These are phyloP conservation scores for Nitzschia sp. DNA, from an alignment of 108 stramenopile genomes.

Conservation along the genomic window DNA sequence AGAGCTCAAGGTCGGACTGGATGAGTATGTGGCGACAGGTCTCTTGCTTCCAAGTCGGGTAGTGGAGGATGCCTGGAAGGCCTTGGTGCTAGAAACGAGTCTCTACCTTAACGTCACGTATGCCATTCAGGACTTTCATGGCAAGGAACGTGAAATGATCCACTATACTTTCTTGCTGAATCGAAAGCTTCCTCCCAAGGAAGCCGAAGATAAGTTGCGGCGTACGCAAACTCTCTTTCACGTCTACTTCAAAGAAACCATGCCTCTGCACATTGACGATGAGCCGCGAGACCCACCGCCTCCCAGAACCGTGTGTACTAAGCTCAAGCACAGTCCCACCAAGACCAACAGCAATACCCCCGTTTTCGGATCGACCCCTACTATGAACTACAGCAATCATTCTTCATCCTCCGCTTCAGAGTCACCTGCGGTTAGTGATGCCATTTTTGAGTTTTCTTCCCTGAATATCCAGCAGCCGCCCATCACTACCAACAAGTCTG, in stretches of 20 bases:
- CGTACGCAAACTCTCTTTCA: constrained; percentile 19
- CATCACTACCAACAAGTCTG: not conserved
- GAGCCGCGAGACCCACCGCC: not conserved
- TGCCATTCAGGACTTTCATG: constrained; percentile 22
- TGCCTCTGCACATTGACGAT: constrained; percentile 14
- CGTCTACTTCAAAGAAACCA: constrained; percentile 17
- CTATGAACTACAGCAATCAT: too few species aligned
- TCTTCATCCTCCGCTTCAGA: not conserved
- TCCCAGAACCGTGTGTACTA: not conserved
- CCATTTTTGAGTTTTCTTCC: not conserved
- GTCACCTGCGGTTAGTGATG: not conserved
- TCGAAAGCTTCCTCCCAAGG: not conserved
- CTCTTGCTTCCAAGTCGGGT: constrained; percentile 5
- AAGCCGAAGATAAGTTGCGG: constrained; percentile 15
- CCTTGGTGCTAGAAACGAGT: constrained; percentile 3
- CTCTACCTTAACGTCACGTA: constrained; percentile 10
- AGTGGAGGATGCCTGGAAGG: constrained; percentile 14
- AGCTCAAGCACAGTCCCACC: not conserved
- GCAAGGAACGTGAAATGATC: constrained; percentile 1
- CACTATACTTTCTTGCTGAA: constrained; percentile 7
- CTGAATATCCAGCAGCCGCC: not conserved
- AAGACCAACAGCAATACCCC: not conserved
- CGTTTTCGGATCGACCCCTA: not conserved
- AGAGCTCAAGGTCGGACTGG: constrained; percentile 18
- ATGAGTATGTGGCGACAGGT: constrained; percentile 6